Base-by-base conservation (phyloP, 768 basidiomycete genomes). In the Xerocomellus dryophilus region DNA sequence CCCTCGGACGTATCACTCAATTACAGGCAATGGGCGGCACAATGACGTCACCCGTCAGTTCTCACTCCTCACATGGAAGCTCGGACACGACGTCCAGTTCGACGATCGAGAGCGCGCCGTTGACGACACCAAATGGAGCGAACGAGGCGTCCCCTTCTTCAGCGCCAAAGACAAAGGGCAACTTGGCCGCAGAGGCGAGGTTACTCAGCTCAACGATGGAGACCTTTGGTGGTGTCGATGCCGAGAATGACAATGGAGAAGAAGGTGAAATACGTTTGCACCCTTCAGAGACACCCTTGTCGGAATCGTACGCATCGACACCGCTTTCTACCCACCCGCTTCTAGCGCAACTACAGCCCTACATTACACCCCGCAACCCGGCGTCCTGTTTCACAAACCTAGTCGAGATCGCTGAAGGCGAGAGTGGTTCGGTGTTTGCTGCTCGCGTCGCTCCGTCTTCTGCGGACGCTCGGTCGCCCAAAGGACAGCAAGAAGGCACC, bases 401-500 rank as follows among this genome's bases (percentile, higher is more conserved):
- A 43, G 80, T 79, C 50, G 90, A 91, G 71, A 85, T 93, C 27
- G 90, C 88, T 0, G 87, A 92, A 66, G 90, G 91, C 31, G 90
- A 92, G 64, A 86, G 81, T 39, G 91, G 91, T 5, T 84, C 81
- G 2, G 87, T 93, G 18, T 82, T 72, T 53, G 73, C 76, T 15
- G 80, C 78, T 2, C 65, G 67, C 25, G 66, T 77, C 7, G 41
- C 18, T 15, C 29, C 57, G 11, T 60, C 52, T 4, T 47, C 38
- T 64, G 68, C 49, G 11, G 45, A 51, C 11, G 27, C 31, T 8
- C 42, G 1, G 9, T 21, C 48, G n/a, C 36, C 43, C 8, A 44
- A 29, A 14, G 45, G 29, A 31, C 36, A 20, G 23, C 43, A 47
- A 38, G 36, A 12, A 34, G 14, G 23, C 21, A 25, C 12, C n/a